A percentile compares a stretch with the other conserved stretches of the same genome.
phyloP scores from a whole-genome alignment of 148 eudicot species.

The Fagopyrum esculentum region DNA sequence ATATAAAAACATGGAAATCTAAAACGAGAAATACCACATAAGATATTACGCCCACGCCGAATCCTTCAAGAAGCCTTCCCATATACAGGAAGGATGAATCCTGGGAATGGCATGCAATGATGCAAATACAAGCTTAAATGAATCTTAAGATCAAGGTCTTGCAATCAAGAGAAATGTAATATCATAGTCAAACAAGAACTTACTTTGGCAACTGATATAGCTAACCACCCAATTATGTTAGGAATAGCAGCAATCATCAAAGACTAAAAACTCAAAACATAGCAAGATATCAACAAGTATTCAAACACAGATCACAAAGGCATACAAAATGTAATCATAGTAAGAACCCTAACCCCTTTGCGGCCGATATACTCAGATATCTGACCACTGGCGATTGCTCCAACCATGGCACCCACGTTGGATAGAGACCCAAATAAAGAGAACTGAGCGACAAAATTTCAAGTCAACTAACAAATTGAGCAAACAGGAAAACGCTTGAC shows the following conservation, averaged over 20 bases:
- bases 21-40: constrained; percentile 43
- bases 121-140: neutral
- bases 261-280: constrained; percentile 47
- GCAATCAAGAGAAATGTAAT: neutral
- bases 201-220: constrained; percentile 86
- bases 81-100: constrained; percentile 79
- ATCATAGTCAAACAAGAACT: constrained; percentile 16
- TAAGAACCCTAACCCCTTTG: constrained; percentile 53
- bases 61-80: constrained; percentile 96
- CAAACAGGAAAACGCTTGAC: neutral
- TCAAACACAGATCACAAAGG: neutral
- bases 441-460: constrained; percentile 30
- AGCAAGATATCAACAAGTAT: neutral
- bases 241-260: constrained; percentile 96
- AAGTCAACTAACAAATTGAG: neutral
- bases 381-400: constrained; percentile 96
- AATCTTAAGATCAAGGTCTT: neutral
- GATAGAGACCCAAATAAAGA: constrained; percentile 87
- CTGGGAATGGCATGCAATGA: constrained; percentile 24
- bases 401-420: constrained; percentile 99
- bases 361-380: constrained; percentile 94
- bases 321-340: neutral
- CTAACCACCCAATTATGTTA: constrained; percentile 93
- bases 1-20: neutral
- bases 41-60: constrained; percentile 91